These are phyloP conservation scores for Iris macrosiphon DNA, from an alignment of 106 monocot species.

Conservation along the genomic window DNA sequence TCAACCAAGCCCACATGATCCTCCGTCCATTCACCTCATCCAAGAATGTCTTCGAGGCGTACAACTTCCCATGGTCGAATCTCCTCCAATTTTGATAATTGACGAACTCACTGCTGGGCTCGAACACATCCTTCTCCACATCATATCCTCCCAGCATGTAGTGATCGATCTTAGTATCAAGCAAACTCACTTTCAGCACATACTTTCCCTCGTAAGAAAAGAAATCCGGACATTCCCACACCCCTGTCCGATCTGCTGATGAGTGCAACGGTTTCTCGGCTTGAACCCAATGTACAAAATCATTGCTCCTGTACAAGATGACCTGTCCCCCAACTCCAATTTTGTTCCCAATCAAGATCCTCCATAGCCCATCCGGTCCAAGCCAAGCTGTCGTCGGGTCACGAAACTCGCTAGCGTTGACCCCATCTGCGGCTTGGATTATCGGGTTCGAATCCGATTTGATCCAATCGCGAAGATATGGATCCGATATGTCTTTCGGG, in stretches of 20 bases:
- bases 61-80: conserved; percentile 67
- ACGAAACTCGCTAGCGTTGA: conserved; percentile 14
- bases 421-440: conserved; percentile 15
- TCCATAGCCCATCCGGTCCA: conserved; percentile 11
- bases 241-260: conserved; percentile 19
- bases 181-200: conserved; percentile 70
- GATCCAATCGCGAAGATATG: conserved; percentile 16
- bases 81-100: conserved; percentile 48
- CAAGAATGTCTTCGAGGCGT: conserved; percentile 70
- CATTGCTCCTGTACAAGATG: conserved; percentile 46
- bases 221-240: conserved; percentile 88
- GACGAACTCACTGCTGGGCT: conserved; percentile 26
- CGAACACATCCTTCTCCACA: conserved; percentile 14
- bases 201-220: conserved; percentile 27
- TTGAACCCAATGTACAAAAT: conserved; percentile 48
- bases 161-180: conserved; percentile 42
- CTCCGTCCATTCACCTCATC: conserved; percentile 48
- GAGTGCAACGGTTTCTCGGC: conserved; percentile 36
- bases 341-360: conserved; percentile 30
- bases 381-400: conserved; percentile 35
- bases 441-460: conserved; percentile 17
- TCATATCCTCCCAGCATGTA: conserved; percentile 65
- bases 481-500: conserved; percentile 20
- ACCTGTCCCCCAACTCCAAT: conserved; percentile 15
- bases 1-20: conserved; percentile 59